phyloP scores from a whole-genome alignment of 2,329 filamentous ascomycete genomes.

The Claviceps africana region DNA sequence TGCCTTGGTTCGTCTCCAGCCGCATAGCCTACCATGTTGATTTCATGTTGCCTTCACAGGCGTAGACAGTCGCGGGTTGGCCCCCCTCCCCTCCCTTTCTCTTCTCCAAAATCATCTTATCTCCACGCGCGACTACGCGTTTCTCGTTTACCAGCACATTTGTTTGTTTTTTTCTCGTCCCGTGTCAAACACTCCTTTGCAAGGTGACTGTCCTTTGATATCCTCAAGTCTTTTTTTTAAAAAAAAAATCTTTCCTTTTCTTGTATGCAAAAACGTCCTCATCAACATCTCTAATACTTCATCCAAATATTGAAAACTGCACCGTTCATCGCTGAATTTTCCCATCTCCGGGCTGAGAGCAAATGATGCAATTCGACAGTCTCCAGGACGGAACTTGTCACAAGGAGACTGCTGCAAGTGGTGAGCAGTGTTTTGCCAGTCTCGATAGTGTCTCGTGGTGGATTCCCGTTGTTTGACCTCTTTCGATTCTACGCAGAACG shows the following conservation, averaged over 20 bases:
- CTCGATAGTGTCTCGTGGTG: not conserved
- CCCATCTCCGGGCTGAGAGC: not conserved
- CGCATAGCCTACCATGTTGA: not conserved
- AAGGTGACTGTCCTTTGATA: not conserved
- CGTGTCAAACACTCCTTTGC: not conserved
- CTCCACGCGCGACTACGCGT: constrained; percentile 19
- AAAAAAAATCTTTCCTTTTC: not conserved
- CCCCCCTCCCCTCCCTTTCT: too few species aligned
- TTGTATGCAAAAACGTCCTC: not conserved
- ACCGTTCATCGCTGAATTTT: not conserved
- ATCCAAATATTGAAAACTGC: not conserved
- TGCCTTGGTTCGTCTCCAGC: too few species aligned
- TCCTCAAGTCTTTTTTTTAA: constrained; percentile 20
- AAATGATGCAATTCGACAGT: not conserved
- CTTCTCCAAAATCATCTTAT: not conserved
- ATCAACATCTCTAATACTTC: not conserved
- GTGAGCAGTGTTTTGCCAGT: not conserved
- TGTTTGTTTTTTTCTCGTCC: not conserved
- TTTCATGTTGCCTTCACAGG: not conserved
- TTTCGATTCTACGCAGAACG: not conserved
- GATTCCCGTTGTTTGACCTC: not conserved
- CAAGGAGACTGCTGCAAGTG: not conserved
- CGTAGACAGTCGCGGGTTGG: not conserved
- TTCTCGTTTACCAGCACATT: not conserved
- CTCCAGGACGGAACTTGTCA: too few species aligned